A percentile compares a stretch with the other conserved stretches of the same genome.
These are phyloP conservation scores for Corynascus novoguineensis DNA, from an alignment of 495 filamentous ascomycete species.

Conservation along the genomic window DNA sequence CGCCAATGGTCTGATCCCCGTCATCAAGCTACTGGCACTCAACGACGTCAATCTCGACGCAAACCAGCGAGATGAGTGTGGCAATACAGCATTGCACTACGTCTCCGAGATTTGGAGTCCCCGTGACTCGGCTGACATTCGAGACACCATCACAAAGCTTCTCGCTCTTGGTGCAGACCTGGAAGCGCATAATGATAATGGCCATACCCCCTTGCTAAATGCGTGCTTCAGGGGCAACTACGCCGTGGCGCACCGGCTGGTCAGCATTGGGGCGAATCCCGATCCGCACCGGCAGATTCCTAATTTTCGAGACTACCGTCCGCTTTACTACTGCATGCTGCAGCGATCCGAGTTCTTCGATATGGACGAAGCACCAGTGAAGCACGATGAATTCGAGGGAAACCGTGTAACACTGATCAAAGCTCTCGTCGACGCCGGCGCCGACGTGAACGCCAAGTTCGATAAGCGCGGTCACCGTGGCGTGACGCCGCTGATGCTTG, in stretches of 20 bases:
- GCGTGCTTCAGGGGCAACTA: constrained; percentile 28
- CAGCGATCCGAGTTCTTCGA: constrained; percentile 25
- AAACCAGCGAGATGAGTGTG: constrained; percentile 22
- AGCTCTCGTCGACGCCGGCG: constrained; percentile 22
- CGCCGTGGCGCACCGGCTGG: constrained; percentile 23
- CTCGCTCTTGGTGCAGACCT: constrained; percentile 27
- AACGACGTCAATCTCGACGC: constrained; percentile 20
- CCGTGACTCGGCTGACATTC: constrained; percentile 18
- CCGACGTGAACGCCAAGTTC: constrained; percentile 24
- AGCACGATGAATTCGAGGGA: constrained; percentile 25
- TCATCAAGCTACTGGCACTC: constrained; percentile 27
- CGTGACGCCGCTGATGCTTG: constrained; percentile 26
- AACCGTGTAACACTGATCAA: constrained; percentile 25
- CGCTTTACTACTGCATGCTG: constrained; percentile 25
- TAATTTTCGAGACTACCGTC: constrained; percentile 23
- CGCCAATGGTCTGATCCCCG: constrained; percentile 21
- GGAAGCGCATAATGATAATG: constrained; percentile 23
- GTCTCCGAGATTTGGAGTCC: constrained; percentile 19
- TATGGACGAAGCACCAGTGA: constrained; percentile 22
- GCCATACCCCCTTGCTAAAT: constrained; percentile 24
- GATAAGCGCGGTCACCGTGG: constrained; percentile 21
- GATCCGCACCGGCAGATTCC: constrained; percentile 23
- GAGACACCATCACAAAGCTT: constrained; percentile 26
- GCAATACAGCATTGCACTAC: constrained; percentile 28
- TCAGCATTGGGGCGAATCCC: constrained; percentile 24